Percentiles rank a stretch among this genome's conserved stretches.
These are phyloP conservation scores for Penicillium dipodomyicola DNA, from an alignment of 495 filamentous ascomycete species.

Conservation along the genomic window DNA sequence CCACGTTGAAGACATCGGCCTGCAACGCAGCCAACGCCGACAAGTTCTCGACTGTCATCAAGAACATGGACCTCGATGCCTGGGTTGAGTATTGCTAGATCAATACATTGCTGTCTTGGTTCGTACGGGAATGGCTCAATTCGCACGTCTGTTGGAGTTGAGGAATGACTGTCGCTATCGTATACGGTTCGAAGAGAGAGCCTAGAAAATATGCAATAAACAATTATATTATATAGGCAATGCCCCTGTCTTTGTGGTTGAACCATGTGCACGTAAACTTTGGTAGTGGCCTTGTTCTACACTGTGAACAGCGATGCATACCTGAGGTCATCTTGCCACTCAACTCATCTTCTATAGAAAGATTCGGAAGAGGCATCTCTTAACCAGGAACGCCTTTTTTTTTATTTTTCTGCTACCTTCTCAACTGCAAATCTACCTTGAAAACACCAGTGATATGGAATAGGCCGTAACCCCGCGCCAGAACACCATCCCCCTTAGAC, in stretches of 20 bases:
- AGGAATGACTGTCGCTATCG: neutral
- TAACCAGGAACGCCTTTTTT: too few species aligned
- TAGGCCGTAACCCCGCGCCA: neutral
- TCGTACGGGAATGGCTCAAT: neutral
- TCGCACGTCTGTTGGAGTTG: neutral
- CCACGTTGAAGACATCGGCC: slow-evolving; percentile 3
- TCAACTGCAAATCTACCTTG: neutral
- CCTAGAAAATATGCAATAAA: neutral
- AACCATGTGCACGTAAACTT: neutral
- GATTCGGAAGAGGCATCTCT: too few species aligned
- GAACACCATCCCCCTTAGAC: slow-evolving; percentile 28
- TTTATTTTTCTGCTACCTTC: neutral
- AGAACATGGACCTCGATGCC: slow-evolving; percentile 13
- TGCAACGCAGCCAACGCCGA: slow-evolving; percentile 7
- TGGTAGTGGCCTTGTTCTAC: neutral
- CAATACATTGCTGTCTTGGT: too few species aligned
- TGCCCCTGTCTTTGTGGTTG: too few species aligned
- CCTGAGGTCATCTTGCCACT: too few species aligned
- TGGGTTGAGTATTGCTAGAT: slow-evolving; percentile 13
- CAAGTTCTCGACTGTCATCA: slow-evolving; percentile 15
- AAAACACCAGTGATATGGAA: neutral
- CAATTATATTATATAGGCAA: neutral
- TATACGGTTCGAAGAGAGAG: neutral
- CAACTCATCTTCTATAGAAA: too few species aligned
- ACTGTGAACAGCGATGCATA: neutral